Base-by-base conservation (phyloP, 148 eudicot species). In the Fagopyrum homotropicum region DNA sequence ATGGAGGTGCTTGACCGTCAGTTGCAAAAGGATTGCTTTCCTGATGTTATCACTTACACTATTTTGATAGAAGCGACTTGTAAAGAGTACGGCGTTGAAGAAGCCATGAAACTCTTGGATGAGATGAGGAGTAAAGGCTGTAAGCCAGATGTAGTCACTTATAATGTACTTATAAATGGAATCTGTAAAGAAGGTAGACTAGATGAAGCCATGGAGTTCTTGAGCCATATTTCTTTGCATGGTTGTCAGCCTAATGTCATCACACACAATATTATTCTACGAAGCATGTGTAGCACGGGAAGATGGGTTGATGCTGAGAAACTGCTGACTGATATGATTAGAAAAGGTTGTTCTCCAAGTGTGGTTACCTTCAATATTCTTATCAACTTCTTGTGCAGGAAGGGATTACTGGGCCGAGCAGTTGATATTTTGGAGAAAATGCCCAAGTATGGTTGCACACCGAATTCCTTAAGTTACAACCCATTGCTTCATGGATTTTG, bases 71-170 rank as follows among this genome's bases (percentile, higher is more conserved):
- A 88, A 81, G 91, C 90, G 7, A 83, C 90, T 68, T 90, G 95
- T 72, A 88, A 81, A 82, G 90, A 81, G 43, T 81, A 84, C 69
- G 95, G 95, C 55, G 95, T 90, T 78, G 85, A 75, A 29, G 83
- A 86, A 75, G 95, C 89, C 5, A 85, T 88, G 95, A 85, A 88
- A 84, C 89, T 90, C 72, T 57, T 90, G 3, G 91, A 86, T 79
- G 95, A 90, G 82, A 90, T 90, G 95, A 85, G 84, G 80, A 86
- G 75, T 54, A 90, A 80, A 80, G 91, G 95, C 16, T 88, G 95
- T 81, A 81, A 83, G 45, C 91, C 90, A 1, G 90, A 90, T 80
- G 86, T 88, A 72, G 89, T 90, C 59, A 90, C 91, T 69, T 90
- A 86, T 73, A 90, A 88, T 77, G 95, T 90, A 43, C 89, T 90